A percentile compares a stretch with the other conserved stretches of the same genome.
phyloP scores from a whole-genome alignment of 2,329 filamentous ascomycete genomes.

The Fusarium ambrosium region DNA sequence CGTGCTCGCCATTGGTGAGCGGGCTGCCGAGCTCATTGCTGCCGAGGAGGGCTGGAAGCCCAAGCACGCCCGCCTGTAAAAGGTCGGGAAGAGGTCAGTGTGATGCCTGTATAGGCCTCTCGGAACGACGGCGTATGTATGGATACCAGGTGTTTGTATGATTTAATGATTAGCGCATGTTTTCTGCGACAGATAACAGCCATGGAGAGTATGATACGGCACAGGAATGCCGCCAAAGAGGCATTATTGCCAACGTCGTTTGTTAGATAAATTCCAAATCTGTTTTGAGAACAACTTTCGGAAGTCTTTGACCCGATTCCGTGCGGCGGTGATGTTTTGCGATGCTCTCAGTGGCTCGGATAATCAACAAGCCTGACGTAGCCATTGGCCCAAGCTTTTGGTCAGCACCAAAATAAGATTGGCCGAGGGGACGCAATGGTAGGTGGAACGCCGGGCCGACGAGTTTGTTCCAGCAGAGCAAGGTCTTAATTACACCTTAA shows the following conservation, averaged over 20 bases:
- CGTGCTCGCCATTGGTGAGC: conserved; percentile 85
- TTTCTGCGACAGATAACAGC: conserved; percentile 5
- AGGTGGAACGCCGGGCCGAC: conserved; percentile 30
- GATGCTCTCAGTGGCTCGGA: conserved; percentile 12
- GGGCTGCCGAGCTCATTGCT: conserved; percentile 83
- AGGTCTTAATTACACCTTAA: neutral
- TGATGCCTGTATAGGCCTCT: conserved; percentile 10
- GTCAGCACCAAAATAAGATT: conserved; percentile 13
- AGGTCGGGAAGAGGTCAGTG: neutral
- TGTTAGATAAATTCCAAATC: conserved; percentile 20
- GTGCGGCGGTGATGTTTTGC: conserved; percentile 6
- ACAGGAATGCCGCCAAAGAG: conserved; percentile 1
- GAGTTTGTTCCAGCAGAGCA: conserved; percentile 12
- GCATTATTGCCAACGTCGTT: conserved; percentile 27
- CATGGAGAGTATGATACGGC: neutral
- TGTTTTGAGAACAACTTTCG: conserved; percentile 13
- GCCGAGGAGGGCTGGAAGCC: conserved; percentile 72
- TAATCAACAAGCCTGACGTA: conserved; percentile 13
- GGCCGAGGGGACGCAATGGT: conserved; percentile 14
- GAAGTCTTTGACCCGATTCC: conserved; percentile 23
- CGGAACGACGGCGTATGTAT: conserved; percentile 17
- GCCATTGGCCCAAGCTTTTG: conserved; percentile 4
- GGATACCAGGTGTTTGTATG: conserved; percentile 31
- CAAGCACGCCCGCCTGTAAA: conserved; percentile 50
- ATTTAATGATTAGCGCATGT: conserved; percentile 38